Conservation (phyloP, 257 asterid species). For the Schizonepeta tenuifolia region DNA sequence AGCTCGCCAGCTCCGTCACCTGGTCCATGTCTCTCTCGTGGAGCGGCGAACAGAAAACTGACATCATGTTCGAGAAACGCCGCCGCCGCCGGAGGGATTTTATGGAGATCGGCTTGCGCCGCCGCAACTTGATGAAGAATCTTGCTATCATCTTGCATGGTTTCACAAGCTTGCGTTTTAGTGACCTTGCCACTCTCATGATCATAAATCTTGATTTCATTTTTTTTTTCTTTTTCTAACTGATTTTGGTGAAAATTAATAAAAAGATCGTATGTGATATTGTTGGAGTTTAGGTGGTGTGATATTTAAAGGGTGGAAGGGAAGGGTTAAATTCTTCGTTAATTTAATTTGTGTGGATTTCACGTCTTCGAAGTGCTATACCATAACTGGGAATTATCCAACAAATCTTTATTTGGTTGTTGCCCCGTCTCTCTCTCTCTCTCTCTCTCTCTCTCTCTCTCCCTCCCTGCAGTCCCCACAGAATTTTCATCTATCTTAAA, state of each 20-base stretch:
- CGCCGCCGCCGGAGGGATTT: slow-evolving; percentile 40
- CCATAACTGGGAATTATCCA: background rate
- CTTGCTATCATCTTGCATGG: slow-evolving; percentile 55
- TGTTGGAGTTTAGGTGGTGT: background rate
- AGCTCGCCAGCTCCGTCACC: slow-evolving; percentile 53
- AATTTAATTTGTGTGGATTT: background rate
- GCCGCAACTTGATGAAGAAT: slow-evolving; percentile 48
- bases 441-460: background rate
- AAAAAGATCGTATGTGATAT: no score
- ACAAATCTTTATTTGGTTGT: slow-evolving; percentile 25
- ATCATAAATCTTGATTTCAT: slow-evolving; percentile 6
- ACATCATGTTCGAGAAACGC: slow-evolving; percentile 27
- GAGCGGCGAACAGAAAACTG: slow-evolving; percentile 36
- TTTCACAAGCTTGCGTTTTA: slow-evolving; percentile 52
- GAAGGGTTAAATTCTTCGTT: background rate
- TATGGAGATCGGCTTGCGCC: slow-evolving; percentile 53
- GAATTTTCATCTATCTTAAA: background rate
- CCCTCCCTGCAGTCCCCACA: background rate
- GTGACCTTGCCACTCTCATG: slow-evolving; percentile 14
- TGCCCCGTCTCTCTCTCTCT: slow-evolving; percentile 17
- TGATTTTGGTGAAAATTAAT: background rate
- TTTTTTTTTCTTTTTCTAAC: background rate
- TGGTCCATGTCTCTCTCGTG: slow-evolving; percentile 43
- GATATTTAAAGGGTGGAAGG: background rate
- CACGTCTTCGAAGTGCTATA: slow-evolving; percentile 1